Base-by-base conservation (phyloP, 2,329 filamentous ascomycete genomes). In the Epicoccum nigrum region DNA sequence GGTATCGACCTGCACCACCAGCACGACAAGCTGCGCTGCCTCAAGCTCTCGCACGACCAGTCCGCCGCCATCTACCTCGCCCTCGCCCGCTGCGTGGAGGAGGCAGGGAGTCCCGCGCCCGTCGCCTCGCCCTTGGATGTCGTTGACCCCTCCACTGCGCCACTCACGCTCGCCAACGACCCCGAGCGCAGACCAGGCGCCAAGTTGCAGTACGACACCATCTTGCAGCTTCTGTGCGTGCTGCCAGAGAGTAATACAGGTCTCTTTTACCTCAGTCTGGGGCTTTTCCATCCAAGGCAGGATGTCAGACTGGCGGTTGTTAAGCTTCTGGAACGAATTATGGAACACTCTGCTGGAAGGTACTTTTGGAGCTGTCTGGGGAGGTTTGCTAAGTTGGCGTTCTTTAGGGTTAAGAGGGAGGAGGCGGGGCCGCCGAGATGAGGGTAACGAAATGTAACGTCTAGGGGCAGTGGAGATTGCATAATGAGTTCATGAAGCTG, bases 351-450 rank as follows among this genome's bases (percentile, higher is more conserved):
- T 67, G 94, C 92, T 8, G 94, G 94, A 1, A 83, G 92, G 65
- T 91, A 97, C 74, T 97, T 94, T 82, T 99, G 93, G 90, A 85
- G 83, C 59, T 85, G 85, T 23, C 77, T 99, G 40, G 94, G 92
- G 51, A 82, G 90, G 35, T 99, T 97, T 69, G 88, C 92, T 62
- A 95, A 93, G 75, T 76, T 96, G 58, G 93, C 89, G 3, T 96
- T 88, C 66, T 86, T 88, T 60, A 83, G 93, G 40, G 86, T 95
- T 40, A 86, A 88, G 70, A 83, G 87, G 53, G 91, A 86, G 51
- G 77, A 74, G 51, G 51, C 37, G 42, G 32, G 6, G 13, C 8
- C 3, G 19, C 2, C 12, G 17, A 20, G 19, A 5, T 4, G 16
- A 13, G 12, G 12, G 4, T 2, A n/a, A 4, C 13, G n/a, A 25